A percentile compares a stretch with the other conserved stretches of the same genome.
Evolutionary conservation across 805 yeast species (phyloP).

Genomic region (Schwanniomyces polymorphus): DNA sequence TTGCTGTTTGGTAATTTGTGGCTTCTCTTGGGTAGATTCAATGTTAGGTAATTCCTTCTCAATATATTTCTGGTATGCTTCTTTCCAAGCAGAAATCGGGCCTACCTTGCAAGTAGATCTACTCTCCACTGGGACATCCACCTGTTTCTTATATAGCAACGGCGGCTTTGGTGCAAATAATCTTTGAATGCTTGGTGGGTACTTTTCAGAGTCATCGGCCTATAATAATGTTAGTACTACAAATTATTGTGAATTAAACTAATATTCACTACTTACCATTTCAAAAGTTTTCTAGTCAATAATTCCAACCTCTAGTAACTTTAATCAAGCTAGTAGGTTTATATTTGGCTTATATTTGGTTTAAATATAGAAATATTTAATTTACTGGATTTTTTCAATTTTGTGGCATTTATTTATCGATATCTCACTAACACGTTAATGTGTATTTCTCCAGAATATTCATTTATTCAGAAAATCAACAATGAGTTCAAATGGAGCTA

Average conservation of each 20-base stretch:
- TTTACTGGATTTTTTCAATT: not conserved
- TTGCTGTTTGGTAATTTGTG: slow-evolving; percentile 1
- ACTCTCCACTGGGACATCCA: slow-evolving; percentile 48
- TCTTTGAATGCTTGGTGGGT: slow-evolving; percentile 45
- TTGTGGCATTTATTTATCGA: not conserved
- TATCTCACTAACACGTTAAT: not conserved
- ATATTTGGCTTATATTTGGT: not conserved
- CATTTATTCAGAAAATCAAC: not conserved
- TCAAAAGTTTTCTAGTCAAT: not conserved
- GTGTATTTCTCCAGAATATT: not conserved
- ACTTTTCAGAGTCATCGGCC: slow-evolving; percentile 24
- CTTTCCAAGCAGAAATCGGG: slow-evolving; percentile 42
- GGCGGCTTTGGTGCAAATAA: slow-evolving; percentile 62
- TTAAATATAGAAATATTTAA: not conserved
- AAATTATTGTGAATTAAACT: not conserved
- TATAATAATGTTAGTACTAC: slow-evolving; percentile 3
- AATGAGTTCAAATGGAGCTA: not conserved
- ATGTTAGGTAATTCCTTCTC: slow-evolving; percentile 12
- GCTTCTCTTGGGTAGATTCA: not conserved
- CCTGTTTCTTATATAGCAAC: slow-evolving; percentile 45
- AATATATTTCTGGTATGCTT: slow-evolving; percentile 24
- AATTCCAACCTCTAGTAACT: not conserved
- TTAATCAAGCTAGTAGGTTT: not conserved
- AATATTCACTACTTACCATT: slow-evolving; percentile 1
- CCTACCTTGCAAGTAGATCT: slow-evolving; percentile 49